Base-by-base conservation (phyloP, 176 grass and related monocot genomes). In the Poa annua region DNA sequence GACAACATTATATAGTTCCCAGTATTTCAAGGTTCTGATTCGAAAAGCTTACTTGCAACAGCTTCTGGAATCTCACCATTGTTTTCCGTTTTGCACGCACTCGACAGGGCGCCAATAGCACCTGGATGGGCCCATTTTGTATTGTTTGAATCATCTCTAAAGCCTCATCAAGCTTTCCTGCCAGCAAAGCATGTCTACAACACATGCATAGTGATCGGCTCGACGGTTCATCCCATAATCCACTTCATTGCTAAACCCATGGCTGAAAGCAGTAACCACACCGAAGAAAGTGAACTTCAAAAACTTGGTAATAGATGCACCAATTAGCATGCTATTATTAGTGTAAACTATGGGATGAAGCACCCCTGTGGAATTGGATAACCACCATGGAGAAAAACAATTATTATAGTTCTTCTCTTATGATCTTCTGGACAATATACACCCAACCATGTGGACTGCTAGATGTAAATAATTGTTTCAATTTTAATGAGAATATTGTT, bases 1-100 rank as follows among this genome's bases (percentile, higher is more conserved):
- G 85, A 92, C 49, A 90, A 39, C 76, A 95, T 71, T 81, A 92
- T 88, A 90, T 95, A 92, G 83, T 95, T 95, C 33, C 85, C 90
- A 3, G 88, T 88, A 69, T 95, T 95, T 11, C 34, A 6, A 61
- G 88, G 85, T 70, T 95, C 93, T 63, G 92, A 92, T 62, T 95
- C 72, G 50, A 92, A 95, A 50, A 88, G 85, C 49, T 92, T 83
- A 42, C 81, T 84, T 86, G 93, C 85, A 35, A 88, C 93, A 83
- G 74, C 67, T 71, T 95, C 93, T 45, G 88, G 90, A 79, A 95
- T 92, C 65, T 90, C 93, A 75, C 81, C 83, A 86, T 90, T 92
- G 5, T 66, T 52, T 5, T 92, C 75, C 17, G 71, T 92, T 59
- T 89, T 95, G 88, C 93, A 92, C 16, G 88, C 85, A 74, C 85